These are phyloP conservation scores for Exserohilum turcica DNA, from an alignment of 2,329 filamentous ascomycete species.

Conservation along the genomic window DNA sequence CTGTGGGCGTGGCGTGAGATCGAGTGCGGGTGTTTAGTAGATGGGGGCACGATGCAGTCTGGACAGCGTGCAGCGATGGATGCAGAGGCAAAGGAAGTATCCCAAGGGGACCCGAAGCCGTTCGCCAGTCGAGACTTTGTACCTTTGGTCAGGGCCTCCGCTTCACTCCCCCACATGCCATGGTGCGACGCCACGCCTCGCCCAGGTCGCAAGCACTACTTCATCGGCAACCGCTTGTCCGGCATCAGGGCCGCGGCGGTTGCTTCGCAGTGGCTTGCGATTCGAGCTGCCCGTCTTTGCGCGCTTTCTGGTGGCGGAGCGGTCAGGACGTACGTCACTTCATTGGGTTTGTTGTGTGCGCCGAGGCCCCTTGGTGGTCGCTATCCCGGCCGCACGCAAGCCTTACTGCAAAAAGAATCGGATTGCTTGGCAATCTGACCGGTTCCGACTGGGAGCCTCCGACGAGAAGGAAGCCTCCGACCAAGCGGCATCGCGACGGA, in stretches of 20 bases:
- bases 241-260: background rate
- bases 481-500: no score
- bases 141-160: background rate
- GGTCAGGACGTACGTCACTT: conserved; percentile 5
- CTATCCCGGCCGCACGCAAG: background rate
- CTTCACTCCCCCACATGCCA: background rate
- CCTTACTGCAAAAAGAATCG: conserved; percentile 5
- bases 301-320: background rate
- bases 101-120: conserved; percentile 4
- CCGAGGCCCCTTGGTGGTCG: conserved; percentile 4
- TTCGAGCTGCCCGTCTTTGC: background rate
- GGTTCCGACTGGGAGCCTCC: background rate
- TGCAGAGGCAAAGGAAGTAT: background rate
- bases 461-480: no score
- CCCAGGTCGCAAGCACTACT: background rate
- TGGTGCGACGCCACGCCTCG: conserved; percentile 3
- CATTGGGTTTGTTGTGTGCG: background rate
- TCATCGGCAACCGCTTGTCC: background rate
- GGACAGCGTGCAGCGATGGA: background rate
- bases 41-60: background rate
- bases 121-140: conserved; percentile 2
- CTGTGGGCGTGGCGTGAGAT: background rate
- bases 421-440: background rate
- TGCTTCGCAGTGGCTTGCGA: background rate
- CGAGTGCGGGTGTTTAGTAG: background rate